Base-by-base conservation (phyloP, 805 yeast species). In the Kregervanrija fluxuum region DNA sequence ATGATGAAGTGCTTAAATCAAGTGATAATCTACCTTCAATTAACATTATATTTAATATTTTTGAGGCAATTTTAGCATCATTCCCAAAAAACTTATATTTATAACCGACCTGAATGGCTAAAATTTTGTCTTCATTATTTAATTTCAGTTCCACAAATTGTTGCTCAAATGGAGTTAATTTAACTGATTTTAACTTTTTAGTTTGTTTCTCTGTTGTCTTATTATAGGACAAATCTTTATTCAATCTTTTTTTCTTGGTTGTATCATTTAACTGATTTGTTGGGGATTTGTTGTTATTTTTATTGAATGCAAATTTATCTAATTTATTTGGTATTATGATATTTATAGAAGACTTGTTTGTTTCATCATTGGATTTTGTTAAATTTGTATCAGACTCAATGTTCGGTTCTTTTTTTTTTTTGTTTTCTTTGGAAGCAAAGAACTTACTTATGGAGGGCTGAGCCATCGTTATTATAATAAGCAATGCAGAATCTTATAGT, bases 101-200 rank as follows among this genome's bases (percentile, higher is more conserved):
- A 66, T 91, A 93, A 0, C 99, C 99, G 3, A 86, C 95, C 59
- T 93, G 93, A 22, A 91, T 72, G 0, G 93, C 80, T 8, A 93
- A 66, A 1, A 93, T 53, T 42, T 85, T 85, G 52, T 87, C 95
- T 42, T 57, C 57, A 57, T 91, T 66, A 2, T 62, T 54, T 5
- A 62, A 52, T 56, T 89, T 89, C 42, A 93, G 65, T 3, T 79
- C 82, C 30, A 80, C 66, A 48, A 80, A 79, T 61, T 90, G 97
- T 48, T 73, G 75, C 52, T 89, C 97, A 33, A 90, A 62, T 0
- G 97, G 96, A 0, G 95, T 85, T 38, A 82, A 62, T 45, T 68
- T 68, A 5, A 44, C 36, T 1, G 39, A 16, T 43, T 47, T 51
- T 14, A 41, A n/a, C 12, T 30, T 38, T 22, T 46, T 49, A n/a